Base-by-base conservation (phyloP, 73 alveolate species). In the Paramecium tetraurelia region DNA sequence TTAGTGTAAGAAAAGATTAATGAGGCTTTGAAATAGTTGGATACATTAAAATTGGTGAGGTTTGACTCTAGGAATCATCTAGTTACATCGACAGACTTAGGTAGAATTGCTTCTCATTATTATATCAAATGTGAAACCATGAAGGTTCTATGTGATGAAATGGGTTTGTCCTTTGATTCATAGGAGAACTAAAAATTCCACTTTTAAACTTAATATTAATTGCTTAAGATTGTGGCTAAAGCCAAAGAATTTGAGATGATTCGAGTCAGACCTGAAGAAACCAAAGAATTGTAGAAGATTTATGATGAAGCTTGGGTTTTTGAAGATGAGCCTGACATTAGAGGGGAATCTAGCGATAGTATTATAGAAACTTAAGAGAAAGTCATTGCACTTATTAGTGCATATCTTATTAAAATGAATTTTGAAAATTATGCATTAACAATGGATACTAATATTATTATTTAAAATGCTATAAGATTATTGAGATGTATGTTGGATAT, bases 51-150 rank as follows among this genome's bases (percentile, higher is more conserved):
- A 95, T 92, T 95, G 69, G 93, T 95, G 5, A 94, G 98, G 85
- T 95, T 93, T 86, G 96, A 94, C 16, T 50, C 92, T 21, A 59
- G 88, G 31, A 94, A 94, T 38, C 93, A 68, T 71, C 76, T 70
- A 22, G 97, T 98, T 40, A 96, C 96, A 77, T 93, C 99, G 0
- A 99, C 99, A 11, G 99, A 98, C 85, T 88, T 98, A 96, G 99
- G 99, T 0, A 96, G 99, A 87, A 98, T 98, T 38, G 99, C 99
- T 21, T 96, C 99, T 44, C 98, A 98, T 89, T 99, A 97, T 96
- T 99, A 99, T 93, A 97, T 98, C 90, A 96, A 97, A 68, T 94
- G 94, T 94, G 97, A 92, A 90, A 98, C 99, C 4, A 97, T 98
- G 98, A 95, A 97, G 57, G 92, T 95, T 93, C 97, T 95, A 89